Base-by-base conservation (phyloP, 1,284 basidiomycete genomes). In the Apiotrichum veenhuisii region DNA sequence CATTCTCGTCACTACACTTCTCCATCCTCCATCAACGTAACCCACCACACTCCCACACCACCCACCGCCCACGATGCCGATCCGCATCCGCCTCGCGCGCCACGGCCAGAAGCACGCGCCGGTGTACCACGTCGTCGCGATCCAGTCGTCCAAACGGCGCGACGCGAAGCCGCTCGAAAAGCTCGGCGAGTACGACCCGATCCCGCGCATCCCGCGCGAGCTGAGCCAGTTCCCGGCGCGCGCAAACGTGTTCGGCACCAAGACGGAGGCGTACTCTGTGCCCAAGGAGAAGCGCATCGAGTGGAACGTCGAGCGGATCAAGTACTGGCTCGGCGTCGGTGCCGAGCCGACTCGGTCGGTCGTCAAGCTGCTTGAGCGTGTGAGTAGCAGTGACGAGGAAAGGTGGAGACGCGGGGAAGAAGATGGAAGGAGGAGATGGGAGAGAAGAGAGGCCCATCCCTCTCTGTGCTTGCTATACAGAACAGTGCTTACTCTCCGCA, bases 161-260 rank as follows among this genome's bases (percentile, higher is more conserved):
- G 85, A 97, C 73, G 92, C 87, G n/a, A 86, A 87, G 66, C 94
- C 94, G 10, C 84, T 91, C 62, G 94, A 98, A 77, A 85, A 89
- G 54, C 80, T 98, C 41, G 94, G 91, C 46, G 83, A 91, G 55
- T 96, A 90, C 78, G 84, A 94, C 75, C 91, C 91, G 5, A 76
- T 80, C 20, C 79, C 81, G 2, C 66, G 70, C 34, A 23, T 75
- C 50, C 55, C 67, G 20, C 15, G 17, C 2, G 61, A 61, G 14
- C 54, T 60, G 11, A 49, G 54, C 25, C 42, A 50, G 22, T 59
- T 71, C 9, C 70, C 70, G 11, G 52, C 66, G 2, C 50, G 61
- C 2, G 61, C 65, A 5, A 66, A 76, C 77, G 59, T 80, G 79
- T 70, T 73, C 46, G 67, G 65, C 15, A 5, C 27, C 17, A 20